A percentile compares a stretch with the other conserved stretches of the same genome.
Evolutionary conservation across 2,329 filamentous ascomycete species (phyloP).

Genomic region (Nemania diffusa): DNA sequence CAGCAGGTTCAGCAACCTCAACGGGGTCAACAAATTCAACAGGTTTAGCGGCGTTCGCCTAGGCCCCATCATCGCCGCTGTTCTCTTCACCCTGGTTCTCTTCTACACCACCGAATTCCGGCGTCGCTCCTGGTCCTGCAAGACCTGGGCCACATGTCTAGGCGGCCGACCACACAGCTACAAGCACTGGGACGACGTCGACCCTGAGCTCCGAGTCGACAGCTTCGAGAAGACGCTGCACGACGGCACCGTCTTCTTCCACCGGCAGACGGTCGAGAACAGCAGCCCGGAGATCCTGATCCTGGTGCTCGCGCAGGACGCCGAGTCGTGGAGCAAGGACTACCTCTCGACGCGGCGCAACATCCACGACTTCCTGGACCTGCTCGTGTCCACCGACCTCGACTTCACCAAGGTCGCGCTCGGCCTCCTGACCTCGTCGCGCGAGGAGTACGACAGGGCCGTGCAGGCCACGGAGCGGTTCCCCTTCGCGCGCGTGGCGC

Average conservation of each 20-base stretch:
- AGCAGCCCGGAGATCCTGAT: constrained; percentile 42
- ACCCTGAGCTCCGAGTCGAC: constrained; percentile 35
- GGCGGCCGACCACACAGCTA: constrained; percentile 39
- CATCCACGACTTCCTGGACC: constrained; percentile 47
- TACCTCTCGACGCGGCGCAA: constrained; percentile 44
- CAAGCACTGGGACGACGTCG: constrained; percentile 41
- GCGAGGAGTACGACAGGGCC: constrained; percentile 42
- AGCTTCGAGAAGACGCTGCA: constrained; percentile 40
- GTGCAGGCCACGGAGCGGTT: constrained; percentile 38
- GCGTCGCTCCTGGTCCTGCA: constrained; percentile 45
- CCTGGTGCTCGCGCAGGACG: constrained; percentile 45
- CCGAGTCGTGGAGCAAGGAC: constrained; percentile 45
- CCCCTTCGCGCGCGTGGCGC: constrained; percentile 43
- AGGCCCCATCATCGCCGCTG: constrained; percentile 32
- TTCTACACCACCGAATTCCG: constrained; percentile 45
- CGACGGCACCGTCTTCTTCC: constrained; percentile 43
- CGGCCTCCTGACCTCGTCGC: constrained; percentile 45
- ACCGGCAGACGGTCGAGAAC: constrained; percentile 39
- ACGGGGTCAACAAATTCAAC: constrained; percentile 23
- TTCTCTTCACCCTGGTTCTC: constrained; percentile 40
- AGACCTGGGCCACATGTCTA: constrained; percentile 43
- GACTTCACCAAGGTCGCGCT: constrained; percentile 44
- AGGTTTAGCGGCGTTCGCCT: constrained; percentile 33
- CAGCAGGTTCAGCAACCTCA: constrained; percentile 13
- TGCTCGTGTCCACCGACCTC: constrained; percentile 43